Evolutionary conservation across 192 early-diverging fungal species (phyloP).

Genomic region (Entomortierella lignicola): DNA sequence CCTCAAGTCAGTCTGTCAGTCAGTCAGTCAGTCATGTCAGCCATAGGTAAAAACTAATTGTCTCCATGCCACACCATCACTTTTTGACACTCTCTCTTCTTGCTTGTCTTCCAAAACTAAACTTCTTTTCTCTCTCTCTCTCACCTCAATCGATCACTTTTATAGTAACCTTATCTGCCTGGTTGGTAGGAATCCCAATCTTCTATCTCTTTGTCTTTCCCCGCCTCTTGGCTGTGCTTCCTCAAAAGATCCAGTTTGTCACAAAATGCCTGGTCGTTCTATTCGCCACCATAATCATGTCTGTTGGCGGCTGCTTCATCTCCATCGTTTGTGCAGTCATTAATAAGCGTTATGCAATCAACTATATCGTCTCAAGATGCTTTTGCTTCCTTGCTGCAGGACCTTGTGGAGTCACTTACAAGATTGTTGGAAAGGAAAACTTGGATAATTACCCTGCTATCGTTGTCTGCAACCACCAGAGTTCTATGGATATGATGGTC

Average conservation of each 20-base stretch:
- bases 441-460: conserved; percentile 72
- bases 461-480: conserved; percentile 90
- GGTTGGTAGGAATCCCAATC: conserved; percentile 8
- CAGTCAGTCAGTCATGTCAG: background rate
- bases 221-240: conserved; percentile 23
- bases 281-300: conserved; percentile 54
- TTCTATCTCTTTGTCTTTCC: conserved; percentile 28
- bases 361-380: conserved; percentile 69
- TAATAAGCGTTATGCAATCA: conserved; percentile 66
- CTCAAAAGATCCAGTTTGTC: conserved; percentile 36
- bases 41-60: no score
- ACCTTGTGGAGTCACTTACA: conserved; percentile 69
- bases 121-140: background rate
- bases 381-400: conserved; percentile 63
- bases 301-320: conserved; percentile 59
- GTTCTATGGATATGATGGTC: conserved; percentile 78
- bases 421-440: conserved; percentile 70
- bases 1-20: no score
- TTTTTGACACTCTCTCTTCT: background rate
- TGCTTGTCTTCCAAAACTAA: background rate
- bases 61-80: background rate
- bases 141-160: no score
- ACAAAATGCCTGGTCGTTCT: conserved; percentile 35
- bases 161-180: background rate
- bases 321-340: conserved; percentile 67